Evolutionary conservation across 2,329 filamentous ascomycete genomes (phyloP), one percentile per base, ranked within the genome.

Genomic region (Mycogone perniciosa): DNA sequence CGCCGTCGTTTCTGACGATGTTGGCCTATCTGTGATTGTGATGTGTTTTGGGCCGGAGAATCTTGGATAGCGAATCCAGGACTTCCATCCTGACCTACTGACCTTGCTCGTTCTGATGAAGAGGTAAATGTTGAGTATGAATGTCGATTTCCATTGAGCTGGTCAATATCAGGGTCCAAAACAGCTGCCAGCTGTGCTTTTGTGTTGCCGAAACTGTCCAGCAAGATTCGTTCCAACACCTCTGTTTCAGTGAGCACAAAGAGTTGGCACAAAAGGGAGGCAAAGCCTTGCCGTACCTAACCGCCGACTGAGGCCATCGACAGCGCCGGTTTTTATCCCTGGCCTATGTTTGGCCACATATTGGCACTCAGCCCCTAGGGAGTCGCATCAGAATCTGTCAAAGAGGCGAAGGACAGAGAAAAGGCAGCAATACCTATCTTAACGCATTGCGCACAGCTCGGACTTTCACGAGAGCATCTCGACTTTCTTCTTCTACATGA

Each of bases 401-500:
- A 20, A 20, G 20, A 20, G 20, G 20, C 20, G 20, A 20, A 20
- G 20, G 6, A 34, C 11, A 45, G n/a, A 7, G 9, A 7, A 13
- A 34, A 26, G 2, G 5, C 26, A 31, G n/a, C 6, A 26, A 8
- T 34, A 45, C 46, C 46, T 33, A 48, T 48, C 38, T 48, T 48
- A 7, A 40, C 33, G 9, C 46, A 48, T 27, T 48, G 46, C 30
- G 39, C 11, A 31, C 43, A 47, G 31, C 26, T 42, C n/a, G 49
- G 49, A 20, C 44, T 30, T 20, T 51, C 49, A 8, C 49, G 37
- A 7, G 49, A 51, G 37, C 49, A 51, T 39, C 44, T 33, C 6
- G 43, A 46, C 10, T 51, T 51, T 20, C 49, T 51, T 33, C 44
- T 51, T 31, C 49, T 46, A n/a, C 49, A 51, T 33, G 49, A 51